Percentiles rank a stretch among this genome's conserved stretches.
Evolutionary conservation across 371 early-diverging fungal genomes (phyloP).

Genomic region (Zopfochytrium polystomum): DNA sequence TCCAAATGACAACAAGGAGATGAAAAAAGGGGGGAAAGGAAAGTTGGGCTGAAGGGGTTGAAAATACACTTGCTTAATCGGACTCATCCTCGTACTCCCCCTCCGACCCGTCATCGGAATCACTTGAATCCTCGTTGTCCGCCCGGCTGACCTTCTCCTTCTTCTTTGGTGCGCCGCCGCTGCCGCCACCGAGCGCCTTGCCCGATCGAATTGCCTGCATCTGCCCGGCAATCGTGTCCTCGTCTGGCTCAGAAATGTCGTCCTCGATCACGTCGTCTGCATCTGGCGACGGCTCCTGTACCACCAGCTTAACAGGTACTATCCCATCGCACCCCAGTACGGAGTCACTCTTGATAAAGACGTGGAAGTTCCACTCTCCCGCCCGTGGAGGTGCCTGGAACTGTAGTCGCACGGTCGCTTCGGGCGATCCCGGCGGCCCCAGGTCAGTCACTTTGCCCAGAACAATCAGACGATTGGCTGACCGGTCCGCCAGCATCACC

Average conservation of each 20-base stretch:
- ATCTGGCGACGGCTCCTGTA: conserved; percentile 71
- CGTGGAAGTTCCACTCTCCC: conserved; percentile 77
- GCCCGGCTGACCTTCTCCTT: conserved; percentile 5
- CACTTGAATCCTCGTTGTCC: conserved; percentile 30
- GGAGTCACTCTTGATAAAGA: conserved; percentile 86
- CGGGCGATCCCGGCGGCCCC: conserved; percentile 28
- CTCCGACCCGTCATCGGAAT: too few species aligned
- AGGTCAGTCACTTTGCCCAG: conserved; percentile 66
- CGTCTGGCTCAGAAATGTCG: conserved; percentile 94
- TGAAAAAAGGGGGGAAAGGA: too few species aligned
- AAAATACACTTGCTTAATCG: too few species aligned
- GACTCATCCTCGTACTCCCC: too few species aligned
- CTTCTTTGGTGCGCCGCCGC: conserved; percentile 5
- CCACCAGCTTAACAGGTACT: conserved; percentile 68
- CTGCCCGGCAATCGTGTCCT: conserved; percentile 88
- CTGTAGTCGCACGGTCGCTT: conserved; percentile 61
- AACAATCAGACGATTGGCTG: conserved; percentile 73
- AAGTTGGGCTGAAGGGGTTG: too few species aligned
- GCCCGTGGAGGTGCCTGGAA: conserved; percentile 92
- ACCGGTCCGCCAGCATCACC: conserved; percentile 83
- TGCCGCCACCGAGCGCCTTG: conserved; percentile 20
- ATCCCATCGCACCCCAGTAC: conserved; percentile 77
- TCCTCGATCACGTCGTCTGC: conserved; percentile 71
- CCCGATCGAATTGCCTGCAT: conserved; percentile 36
- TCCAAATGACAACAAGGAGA: too few species aligned